A percentile compares a stretch with the other conserved stretches of the same genome.
Evolutionary conservation across 169 alveolate species (phyloP).

Genomic region (Plasmodium malariae): DNA sequence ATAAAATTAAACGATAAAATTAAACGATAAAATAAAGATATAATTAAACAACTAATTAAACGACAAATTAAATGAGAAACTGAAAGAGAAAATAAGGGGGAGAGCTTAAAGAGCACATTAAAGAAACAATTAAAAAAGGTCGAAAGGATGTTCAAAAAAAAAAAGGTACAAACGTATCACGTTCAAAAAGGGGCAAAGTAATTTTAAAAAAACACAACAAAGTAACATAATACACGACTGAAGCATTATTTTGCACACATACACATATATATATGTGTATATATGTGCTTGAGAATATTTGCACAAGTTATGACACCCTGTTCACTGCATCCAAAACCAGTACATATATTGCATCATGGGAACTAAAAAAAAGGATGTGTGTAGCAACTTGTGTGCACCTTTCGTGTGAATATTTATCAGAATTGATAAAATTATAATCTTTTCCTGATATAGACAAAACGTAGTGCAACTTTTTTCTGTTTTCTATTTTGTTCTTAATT

Average conservation of each 20-base stretch:
- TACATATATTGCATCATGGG: conserved; percentile 5
- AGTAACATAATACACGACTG: no score
- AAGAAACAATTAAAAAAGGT: no score
- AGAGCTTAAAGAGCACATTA: no score
- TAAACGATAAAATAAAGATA: no score
- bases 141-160: no score
- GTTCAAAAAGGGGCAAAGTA: neutral
- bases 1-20: no score
- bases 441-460: conserved; percentile 42
- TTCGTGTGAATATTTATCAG: conserved; percentile 43
- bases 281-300: neutral
- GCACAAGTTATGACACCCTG: conserved; percentile 9
- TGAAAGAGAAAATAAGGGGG: no score
- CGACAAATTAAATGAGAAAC: no score
- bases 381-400: conserved; percentile 29
- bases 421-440: conserved; percentile 46
- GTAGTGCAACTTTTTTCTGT: conserved; percentile 25
- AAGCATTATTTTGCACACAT: neutral
- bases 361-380: conserved; percentile 33
- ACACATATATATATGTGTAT: conserved; percentile 13
- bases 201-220: no score
- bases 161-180: neutral
- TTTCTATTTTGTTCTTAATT: neutral
- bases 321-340: conserved; percentile 16
- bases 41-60: no score